These are phyloP conservation scores for Geranomyces variabilis DNA, from an alignment of 192 early-diverging fungal species.

Conservation along the genomic window DNA sequence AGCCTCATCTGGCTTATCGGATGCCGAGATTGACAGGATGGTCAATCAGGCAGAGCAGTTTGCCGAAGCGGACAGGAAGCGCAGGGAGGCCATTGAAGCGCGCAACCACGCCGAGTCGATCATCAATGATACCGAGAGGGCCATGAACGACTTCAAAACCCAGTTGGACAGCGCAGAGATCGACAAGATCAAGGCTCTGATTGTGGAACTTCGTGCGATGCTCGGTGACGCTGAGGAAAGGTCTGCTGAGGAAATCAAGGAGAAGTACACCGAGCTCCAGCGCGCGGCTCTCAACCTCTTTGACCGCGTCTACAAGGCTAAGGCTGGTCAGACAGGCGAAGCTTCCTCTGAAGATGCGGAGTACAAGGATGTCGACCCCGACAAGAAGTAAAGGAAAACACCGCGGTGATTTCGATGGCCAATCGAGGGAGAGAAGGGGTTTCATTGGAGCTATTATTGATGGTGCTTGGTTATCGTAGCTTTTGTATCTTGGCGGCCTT, in stretches of 20 bases:
- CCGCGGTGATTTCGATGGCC: too few species aligned
- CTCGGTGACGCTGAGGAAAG: conserved; percentile 69
- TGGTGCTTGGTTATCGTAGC: too few species aligned
- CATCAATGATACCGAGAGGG: conserved; percentile 92
- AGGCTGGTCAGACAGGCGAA: conserved; percentile 18
- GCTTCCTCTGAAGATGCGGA: conserved; percentile 60
- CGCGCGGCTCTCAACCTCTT: conserved; percentile 92
- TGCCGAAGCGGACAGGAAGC: conserved; percentile 90
- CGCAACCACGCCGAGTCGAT: conserved; percentile 90
- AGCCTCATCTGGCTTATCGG: conserved; percentile 89
- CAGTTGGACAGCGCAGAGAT: conserved; percentile 86
- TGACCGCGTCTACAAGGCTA: conserved; percentile 92
- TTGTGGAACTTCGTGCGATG: conserved; percentile 79
- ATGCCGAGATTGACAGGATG: conserved; percentile 97
- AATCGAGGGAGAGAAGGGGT: too few species aligned
- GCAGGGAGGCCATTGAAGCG: conserved; percentile 93
- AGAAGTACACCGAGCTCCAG: conserved; percentile 84
- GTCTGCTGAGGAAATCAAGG: conserved; percentile 86
- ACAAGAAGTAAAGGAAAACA: conserved; percentile 33
- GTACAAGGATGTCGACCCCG: conserved; percentile 71
- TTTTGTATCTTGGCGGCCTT: too few species aligned
- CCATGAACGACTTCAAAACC: conserved; percentile 95
- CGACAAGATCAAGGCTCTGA: conserved; percentile 75
- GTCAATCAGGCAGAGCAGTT: conserved; percentile 86
- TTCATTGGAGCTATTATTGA: too few species aligned